Conservation (phyloP, 2,329 filamentous ascomycete genomes). For the Triangularia setosa region DNA sequence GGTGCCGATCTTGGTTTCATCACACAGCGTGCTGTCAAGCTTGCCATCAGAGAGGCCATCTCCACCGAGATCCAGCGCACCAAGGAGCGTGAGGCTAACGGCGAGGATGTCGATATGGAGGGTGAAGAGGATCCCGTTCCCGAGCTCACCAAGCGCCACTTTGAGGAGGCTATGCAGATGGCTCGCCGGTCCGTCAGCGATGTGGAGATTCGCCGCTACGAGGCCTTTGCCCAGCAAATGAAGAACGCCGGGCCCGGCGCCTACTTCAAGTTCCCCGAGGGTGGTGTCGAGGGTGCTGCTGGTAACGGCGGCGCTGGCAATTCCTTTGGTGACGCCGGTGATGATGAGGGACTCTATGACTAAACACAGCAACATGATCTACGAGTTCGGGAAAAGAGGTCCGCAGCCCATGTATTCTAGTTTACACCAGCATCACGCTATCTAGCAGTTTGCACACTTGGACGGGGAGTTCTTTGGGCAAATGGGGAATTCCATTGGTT, state of each 20-base stretch:
- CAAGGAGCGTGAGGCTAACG: constrained; percentile 83
- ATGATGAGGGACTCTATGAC: constrained; percentile 96
- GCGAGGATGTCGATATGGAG: constrained; percentile 77
- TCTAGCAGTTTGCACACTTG: neutral
- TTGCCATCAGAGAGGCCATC: constrained; percentile 98
- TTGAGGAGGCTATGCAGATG: constrained; percentile 97
- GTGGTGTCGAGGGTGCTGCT: constrained; percentile 65
- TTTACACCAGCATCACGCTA: constrained; percentile 27
- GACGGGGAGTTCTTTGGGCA: neutral
- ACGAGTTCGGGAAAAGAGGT: neutral
- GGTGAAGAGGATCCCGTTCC: constrained; percentile 94
- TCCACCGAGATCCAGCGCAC: constrained; percentile 79
- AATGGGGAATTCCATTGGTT: neutral
- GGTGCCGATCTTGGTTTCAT: constrained; percentile 99
- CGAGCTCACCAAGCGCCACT: constrained; percentile 92
- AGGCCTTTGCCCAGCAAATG: constrained; percentile 98
- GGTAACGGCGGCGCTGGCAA: constrained; percentile 55
- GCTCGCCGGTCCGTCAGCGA: constrained; percentile 92
- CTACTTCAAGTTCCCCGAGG: constrained; percentile 95
- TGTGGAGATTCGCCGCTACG: constrained; percentile 96
- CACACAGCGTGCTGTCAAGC: constrained; percentile 97
- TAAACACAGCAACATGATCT: constrained; percentile 45
- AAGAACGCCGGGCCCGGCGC: constrained; percentile 94
- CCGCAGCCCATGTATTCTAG: constrained; percentile 43
- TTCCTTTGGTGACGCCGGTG: constrained; percentile 78